Evolutionary conservation across 1,284 basidiomycete genomes (phyloP), one percentile per base, ranked within the genome.

Genomic region (Heterobasidion occidentale): DNA sequence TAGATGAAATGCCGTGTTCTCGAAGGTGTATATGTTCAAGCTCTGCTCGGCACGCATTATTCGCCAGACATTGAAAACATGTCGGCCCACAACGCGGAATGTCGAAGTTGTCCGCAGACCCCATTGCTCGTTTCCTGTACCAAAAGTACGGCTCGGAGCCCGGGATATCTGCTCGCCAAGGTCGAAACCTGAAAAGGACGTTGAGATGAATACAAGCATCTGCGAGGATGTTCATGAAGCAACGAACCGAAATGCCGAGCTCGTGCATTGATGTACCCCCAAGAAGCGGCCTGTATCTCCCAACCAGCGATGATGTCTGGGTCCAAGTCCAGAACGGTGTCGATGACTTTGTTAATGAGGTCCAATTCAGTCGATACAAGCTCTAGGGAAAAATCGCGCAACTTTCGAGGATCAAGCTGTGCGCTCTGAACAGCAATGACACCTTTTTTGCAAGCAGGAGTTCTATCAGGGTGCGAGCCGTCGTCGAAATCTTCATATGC

Each of bases 221-320:
- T 12, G 36, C 27, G 53, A 48, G 9, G n/a, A 46, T 20, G 9
- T 20, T 14, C 42, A 38, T 51, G 17, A 46, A 56, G 44, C 49
- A 50, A 67, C 72, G 55, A 60, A 90, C 91, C 84, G 60, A 86
- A 84, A 9, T 73, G 70, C 58, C 70, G 68, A 35, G 84, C 88
- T 50, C 95, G 78, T n/a, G 82, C 81, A 54, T 79, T 75, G 1
- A 98, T 71, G 70, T 94, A 98, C 0, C 94, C 94, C 96, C 96
- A 99, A 1, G 91, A 94, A 0, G 81, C 77, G 15, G 79, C 78
- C 66, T 98, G 92, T 12, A 97, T 79, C 62, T 99, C 95, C 90
- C 93, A 98, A 9, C 96, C 96, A 0, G 84, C 80, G 2, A 99
- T 68, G 47, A 98, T 87, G 67, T 99, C 96, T 0, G 96, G 96